Evolutionary conservation across 306 rosid genomes (phyloP).

Genomic region (Lithocarpus polystachyus): DNA sequence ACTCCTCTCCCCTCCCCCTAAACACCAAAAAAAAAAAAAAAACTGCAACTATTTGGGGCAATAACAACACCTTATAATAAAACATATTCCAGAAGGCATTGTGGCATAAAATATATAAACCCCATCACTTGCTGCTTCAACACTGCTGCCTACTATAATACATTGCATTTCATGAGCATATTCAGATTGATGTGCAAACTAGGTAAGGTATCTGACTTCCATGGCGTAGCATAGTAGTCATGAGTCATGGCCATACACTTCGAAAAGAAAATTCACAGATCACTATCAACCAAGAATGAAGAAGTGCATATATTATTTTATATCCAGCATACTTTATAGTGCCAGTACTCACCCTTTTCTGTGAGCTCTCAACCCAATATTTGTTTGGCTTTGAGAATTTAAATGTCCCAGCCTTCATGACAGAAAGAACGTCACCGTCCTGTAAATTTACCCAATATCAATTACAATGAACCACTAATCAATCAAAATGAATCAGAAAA

Average conservation of each 20-base stretch:
- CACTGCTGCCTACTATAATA: background rate
- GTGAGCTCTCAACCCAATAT: conserved; percentile 92
- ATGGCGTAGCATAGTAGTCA: background rate
- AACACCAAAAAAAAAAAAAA: background rate
- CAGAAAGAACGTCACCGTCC: conserved; percentile 77
- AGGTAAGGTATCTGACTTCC: background rate
- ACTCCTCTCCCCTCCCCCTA: background rate
- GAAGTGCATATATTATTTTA: no score
- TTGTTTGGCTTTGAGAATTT: conserved; percentile 78
- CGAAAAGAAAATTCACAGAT: no score
- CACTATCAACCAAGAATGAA: no score
- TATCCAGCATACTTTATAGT: background rate
- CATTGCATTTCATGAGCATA: background rate
- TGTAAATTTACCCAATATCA: conserved; percentile 21
- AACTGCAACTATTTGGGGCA: background rate
- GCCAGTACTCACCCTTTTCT: conserved; percentile 73
- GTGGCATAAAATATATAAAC: background rate
- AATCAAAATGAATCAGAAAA: background rate
- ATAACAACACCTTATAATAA: background rate
- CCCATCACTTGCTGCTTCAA: background rate
- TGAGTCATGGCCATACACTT: no score
- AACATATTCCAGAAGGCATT: background rate
- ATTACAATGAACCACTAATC: background rate
- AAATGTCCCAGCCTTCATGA: conserved; percentile 71
- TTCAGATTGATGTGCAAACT: background rate